Evolutionary conservation across 1,284 basidiomycete genomes (phyloP), one percentile per base, ranked within the genome.

Genomic region (Neolentinus lepideus): DNA sequence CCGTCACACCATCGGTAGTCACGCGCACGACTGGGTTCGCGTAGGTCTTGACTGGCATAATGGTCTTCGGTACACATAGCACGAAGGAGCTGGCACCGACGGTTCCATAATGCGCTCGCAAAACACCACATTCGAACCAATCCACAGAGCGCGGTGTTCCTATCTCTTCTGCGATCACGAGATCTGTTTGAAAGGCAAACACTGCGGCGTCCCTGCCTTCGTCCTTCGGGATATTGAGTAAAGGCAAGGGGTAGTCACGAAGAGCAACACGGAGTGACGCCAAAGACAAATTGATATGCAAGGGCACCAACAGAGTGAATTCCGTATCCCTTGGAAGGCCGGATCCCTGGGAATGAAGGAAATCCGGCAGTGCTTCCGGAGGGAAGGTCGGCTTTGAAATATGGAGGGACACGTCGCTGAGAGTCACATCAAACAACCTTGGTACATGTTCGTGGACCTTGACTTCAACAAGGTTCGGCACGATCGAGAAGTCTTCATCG

Each of bases 11-110:
- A 10, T 79, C 74, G 0, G 89, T 84, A 22, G 76, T 73, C 29
- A 96, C 79, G 22, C 79, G 77, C 61, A 98, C 77, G 26, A 74
- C 72, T 2, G 94, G 90, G 46, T 82, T 79, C 2, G 92, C 92
- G 66, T 96, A 98, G 22, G 87, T 90, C 71, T 98, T 98, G 63
- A 95, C 88, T 0, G 95, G 90, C 90, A 96, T 96, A 56, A 94
- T 88, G 0, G 94, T 94, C 69, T 96, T 98, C 0, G 94, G 93
- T 29, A 98, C 79, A 36, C 76, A 67, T 22, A 97, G 72, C 3
- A 75, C 72, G 54, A 95, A 80, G 9, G 82, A 75, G 2, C 74
- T 68, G 21, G 82, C 77, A 19, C 81, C 82, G 12, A 72, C 67
- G 27, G 78, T 67, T 38, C 83, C 81, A 27, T 79, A 76, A 51